Base-by-base conservation (phyloP, 2,329 filamentous ascomycete genomes). In the Neofusicoccum parvum region DNA sequence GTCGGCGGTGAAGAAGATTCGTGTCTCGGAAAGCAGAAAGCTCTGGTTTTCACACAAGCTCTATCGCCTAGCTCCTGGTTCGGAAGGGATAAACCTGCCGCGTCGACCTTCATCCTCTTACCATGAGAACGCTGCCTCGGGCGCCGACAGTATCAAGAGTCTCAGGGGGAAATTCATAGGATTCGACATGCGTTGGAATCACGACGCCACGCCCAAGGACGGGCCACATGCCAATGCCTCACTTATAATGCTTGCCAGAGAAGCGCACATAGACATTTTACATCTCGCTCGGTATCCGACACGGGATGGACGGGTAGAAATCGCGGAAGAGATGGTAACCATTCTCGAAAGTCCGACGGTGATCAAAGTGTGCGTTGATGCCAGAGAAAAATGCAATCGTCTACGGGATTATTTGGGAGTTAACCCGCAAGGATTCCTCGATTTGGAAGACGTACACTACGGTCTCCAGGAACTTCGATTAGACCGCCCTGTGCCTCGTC, bases 121-220 rank as follows among this genome's bases (percentile, higher is more conserved):
- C 34, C 34, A 51, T 36, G 23, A 54, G 7, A 27, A 6, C 17
- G 12, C 37, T 27, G 37, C 14, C 10, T 20, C 10, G 2, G 27
- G 17, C 45, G 10, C 39, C n/a, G 54, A 46, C 1, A 23, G 14
- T 27, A 20, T 59, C 20, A 32, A 11, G 9, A 14, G 10, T 10
- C 14, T 59, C 7, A 34, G 39, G n/a, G 56, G 56, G 5, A 60
- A 60, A 14, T 36, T 96, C 2, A 75, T 97, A 15, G 94, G 94
- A 0, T 92, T 97, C 68, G 94, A 97, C 72, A 83, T 97, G 67
- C 94, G 97, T 79, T 97, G 94, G 94, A 83, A 87, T 62, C 70
- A 69, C 48, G 67, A 84, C 5, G 82, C 87, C 0, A 79, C 73
- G 5, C 81, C 75, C 27, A 70, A 69, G 10, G 75, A 82, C 2